These are phyloP conservation scores for Acrocalymma vagum DNA, from an alignment of 2,329 filamentous ascomycete species.

Conservation along the genomic window DNA sequence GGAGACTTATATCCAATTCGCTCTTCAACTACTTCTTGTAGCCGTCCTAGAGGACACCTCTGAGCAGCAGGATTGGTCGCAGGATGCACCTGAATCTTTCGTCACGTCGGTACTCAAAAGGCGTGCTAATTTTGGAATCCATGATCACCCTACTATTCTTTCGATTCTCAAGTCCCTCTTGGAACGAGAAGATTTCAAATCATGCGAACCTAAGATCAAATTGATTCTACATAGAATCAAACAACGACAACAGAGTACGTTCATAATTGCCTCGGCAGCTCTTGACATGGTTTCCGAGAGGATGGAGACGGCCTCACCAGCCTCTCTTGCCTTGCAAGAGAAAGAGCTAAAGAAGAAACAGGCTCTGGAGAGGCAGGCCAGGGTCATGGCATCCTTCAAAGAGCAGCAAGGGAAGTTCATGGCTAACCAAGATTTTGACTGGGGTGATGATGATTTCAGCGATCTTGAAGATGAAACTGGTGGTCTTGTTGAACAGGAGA, in stretches of 20 bases:
- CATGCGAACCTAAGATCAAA: constrained; percentile 83
- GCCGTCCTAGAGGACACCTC: constrained; percentile 83
- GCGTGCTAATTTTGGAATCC: constrained; percentile 57
- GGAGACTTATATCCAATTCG: constrained; percentile 90
- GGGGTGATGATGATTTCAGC: constrained; percentile 83
- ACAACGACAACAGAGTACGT: constrained; percentile 78
- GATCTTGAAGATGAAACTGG: constrained; percentile 74
- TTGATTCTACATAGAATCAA: constrained; percentile 86
- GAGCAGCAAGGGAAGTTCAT: constrained; percentile 96
- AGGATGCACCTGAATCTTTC: constrained; percentile 69
- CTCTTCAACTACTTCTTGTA: constrained; percentile 86
- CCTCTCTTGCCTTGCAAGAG: constrained; percentile 67
- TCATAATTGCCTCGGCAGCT: constrained; percentile 71
- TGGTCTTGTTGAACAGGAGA: constrained; percentile 68
- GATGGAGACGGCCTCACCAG: constrained; percentile 84
- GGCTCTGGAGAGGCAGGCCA: constrained; percentile 86
- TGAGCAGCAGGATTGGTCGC: constrained; percentile 48
- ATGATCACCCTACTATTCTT: constrained; percentile 56
- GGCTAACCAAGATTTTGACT: constrained; percentile 87
- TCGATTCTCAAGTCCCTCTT: constrained; percentile 62
- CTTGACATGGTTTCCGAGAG: constrained; percentile 75
- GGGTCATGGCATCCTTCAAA: constrained; percentile 97
- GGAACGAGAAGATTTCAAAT: constrained; percentile 77
- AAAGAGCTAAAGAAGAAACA: constrained; percentile 90
- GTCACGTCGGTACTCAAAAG: constrained; percentile 74